Evolutionary conservation across 2,329 filamentous ascomycete genomes (phyloP).

Genomic region (Paramyrothecium roridum): DNA sequence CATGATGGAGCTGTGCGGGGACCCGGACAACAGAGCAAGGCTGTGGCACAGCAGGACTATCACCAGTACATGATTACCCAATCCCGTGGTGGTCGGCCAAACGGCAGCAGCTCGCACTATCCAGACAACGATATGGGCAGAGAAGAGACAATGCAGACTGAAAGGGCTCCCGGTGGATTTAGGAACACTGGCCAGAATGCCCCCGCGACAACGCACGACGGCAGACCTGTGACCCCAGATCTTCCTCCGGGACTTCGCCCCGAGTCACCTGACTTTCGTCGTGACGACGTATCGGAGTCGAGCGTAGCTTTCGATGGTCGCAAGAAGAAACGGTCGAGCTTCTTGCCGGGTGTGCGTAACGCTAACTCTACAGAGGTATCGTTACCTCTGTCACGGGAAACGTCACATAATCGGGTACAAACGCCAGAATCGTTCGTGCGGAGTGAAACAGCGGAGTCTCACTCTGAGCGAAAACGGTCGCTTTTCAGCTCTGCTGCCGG

Average conservation of each 20-base stretch:
- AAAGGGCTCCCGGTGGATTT: background rate
- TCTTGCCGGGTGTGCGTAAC: constrained; percentile 23
- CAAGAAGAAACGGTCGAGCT: constrained; percentile 34
- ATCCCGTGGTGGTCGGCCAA: background rate
- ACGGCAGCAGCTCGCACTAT: background rate
- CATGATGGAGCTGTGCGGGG: constrained; percentile 7
- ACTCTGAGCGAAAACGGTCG: constrained; percentile 34
- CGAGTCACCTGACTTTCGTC: constrained; percentile 15
- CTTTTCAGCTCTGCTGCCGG: constrained; percentile 30
- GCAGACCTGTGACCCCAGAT: background rate
- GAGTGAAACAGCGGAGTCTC: constrained; percentile 4
- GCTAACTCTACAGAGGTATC: background rate
- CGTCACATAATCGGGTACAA: constrained; percentile 10
- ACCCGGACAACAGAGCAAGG: constrained; percentile 5
- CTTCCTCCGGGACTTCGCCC: background rate
- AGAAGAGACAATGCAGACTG: background rate
- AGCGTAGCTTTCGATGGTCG: constrained; percentile 38
- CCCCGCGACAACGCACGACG: background rate
- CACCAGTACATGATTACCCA: constrained; percentile 3
- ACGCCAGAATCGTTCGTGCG: constrained; percentile 13
- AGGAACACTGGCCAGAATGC: background rate
- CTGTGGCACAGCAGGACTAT: constrained; percentile 9
- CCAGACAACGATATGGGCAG: background rate
- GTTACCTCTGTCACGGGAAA: constrained; percentile 11
- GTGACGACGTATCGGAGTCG: constrained; percentile 39